These are phyloP conservation scores for Fusarium veterinarium DNA, from an alignment of 2,329 filamentous ascomycete species.

Conservation along the genomic window DNA sequence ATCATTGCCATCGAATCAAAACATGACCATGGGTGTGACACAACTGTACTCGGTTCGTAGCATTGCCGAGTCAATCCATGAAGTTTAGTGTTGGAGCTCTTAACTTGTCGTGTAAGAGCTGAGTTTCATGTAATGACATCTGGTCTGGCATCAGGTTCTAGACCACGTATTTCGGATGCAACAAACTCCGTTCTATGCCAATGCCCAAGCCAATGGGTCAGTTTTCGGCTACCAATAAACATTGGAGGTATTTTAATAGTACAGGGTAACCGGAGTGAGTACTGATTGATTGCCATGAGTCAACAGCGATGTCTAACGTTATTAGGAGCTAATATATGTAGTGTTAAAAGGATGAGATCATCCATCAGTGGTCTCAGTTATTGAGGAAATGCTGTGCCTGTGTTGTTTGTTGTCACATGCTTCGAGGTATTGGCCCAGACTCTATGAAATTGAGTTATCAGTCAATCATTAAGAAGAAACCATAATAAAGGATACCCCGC, in stretches of 20 bases:
- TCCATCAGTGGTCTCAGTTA: too few species aligned
- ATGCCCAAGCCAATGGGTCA: background rate
- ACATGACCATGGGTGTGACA: background rate
- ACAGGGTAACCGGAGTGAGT: background rate
- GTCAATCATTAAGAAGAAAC: background rate
- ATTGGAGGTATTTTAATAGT: background rate
- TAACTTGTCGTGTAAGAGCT: background rate
- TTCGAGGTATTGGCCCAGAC: background rate
- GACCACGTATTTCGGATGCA: background rate
- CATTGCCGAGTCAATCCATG: background rate
- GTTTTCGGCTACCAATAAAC: background rate
- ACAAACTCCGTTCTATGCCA: background rate
- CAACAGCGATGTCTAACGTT: background rate
- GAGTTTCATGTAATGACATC: background rate
- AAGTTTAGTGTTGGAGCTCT: background rate
- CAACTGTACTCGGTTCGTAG: background rate
- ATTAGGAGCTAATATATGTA: background rate
- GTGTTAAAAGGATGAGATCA: background rate
- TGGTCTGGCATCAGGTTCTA: background rate
- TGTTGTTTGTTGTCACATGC: background rate
- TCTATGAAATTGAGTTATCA: background rate
- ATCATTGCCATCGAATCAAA: background rate
- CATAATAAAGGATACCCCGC: conserved; percentile 12
- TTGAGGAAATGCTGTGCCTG: background rate
- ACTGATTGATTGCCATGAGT: background rate